phyloP scores from a whole-genome alignment of 305 asterid genomes.

The Fraxinus angustifolia region DNA sequence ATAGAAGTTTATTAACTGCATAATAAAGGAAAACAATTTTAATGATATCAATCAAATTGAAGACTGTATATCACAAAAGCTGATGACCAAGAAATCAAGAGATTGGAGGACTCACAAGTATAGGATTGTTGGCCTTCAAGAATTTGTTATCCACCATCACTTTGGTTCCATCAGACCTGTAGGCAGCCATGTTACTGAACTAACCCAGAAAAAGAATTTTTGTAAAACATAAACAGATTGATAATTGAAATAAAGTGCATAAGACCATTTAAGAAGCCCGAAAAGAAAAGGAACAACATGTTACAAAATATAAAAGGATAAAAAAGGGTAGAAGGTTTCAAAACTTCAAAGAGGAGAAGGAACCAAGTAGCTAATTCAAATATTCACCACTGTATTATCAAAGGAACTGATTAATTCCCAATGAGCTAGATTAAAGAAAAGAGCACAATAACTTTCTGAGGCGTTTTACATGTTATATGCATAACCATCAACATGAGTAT shows the following conservation, averaged over 20 bases:
- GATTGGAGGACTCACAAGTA: slow-evolving; percentile 42
- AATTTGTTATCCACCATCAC: slow-evolving; percentile 72
- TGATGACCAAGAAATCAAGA: neutral
- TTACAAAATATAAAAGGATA: neutral
- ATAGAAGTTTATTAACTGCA: slow-evolving; percentile 75
- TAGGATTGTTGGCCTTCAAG: slow-evolving; percentile 74
- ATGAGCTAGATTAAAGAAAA: neutral
- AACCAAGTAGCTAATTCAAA: neutral
- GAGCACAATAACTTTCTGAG: neutral
- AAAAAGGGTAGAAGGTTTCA: neutral
- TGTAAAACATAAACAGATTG: neutral
- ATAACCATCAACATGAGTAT: neutral
- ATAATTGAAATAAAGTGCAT: neutral
- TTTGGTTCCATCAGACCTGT: slow-evolving; percentile 83
- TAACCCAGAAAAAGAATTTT: neutral
- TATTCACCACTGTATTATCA: neutral
- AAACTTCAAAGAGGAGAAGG: neutral
- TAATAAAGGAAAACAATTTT: slow-evolving; percentile 5
- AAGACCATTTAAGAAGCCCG: neutral
- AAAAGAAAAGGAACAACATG: neutral
- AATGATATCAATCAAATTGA: neutral
- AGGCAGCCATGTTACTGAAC: neutral
- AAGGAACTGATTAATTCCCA: neutral
- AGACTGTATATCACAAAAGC: neutral
- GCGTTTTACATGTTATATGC: neutral